Conservation (phyloP, 2,329 filamentous ascomycete genomes). For the Penicillium brevicompactum region DNA sequence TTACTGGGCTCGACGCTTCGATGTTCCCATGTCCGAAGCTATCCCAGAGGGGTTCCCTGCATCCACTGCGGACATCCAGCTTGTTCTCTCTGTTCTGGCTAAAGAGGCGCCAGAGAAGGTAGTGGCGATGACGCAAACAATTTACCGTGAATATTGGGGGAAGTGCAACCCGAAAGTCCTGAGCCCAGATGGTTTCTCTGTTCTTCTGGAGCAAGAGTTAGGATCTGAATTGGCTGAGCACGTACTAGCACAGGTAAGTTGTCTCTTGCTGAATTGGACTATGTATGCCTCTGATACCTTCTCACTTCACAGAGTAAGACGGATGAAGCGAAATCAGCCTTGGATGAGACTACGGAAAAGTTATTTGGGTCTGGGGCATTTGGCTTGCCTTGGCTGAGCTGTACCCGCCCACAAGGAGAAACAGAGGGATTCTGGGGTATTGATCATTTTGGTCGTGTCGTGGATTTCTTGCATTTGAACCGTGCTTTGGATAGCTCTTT, state of each 20-base stretch:
- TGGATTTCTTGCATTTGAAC: constrained; percentile 56
- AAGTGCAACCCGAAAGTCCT: constrained; percentile 3
- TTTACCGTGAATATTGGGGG: constrained; percentile 12
- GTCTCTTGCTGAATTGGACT: background rate
- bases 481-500: constrained; percentile 28
- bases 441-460: constrained; percentile 60
- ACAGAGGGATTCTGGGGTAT: constrained; percentile 62
- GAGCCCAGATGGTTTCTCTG: constrained; percentile 1
- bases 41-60: constrained; percentile 15
- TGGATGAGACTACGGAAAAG: constrained; percentile 53
- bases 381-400: constrained; percentile 63
- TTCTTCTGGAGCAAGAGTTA: constrained; percentile 5
- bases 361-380: constrained; percentile 59
- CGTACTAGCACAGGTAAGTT: background rate
- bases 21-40: constrained; percentile 10
- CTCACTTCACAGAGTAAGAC: constrained; percentile 21
- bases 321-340: constrained; percentile 47
- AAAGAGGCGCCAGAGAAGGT: constrained; percentile 5
- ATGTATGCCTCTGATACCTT: background rate
- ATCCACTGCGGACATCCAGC: constrained; percentile 8
- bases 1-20: constrained; percentile 18
- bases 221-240: background rate
- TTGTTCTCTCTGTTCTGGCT: constrained; percentile 8
- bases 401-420: constrained; percentile 56
- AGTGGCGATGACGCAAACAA: background rate